These are phyloP conservation scores for Rosa rugosa DNA, from an alignment of 306 rosid genomes.

Conservation along the genomic window DNA sequence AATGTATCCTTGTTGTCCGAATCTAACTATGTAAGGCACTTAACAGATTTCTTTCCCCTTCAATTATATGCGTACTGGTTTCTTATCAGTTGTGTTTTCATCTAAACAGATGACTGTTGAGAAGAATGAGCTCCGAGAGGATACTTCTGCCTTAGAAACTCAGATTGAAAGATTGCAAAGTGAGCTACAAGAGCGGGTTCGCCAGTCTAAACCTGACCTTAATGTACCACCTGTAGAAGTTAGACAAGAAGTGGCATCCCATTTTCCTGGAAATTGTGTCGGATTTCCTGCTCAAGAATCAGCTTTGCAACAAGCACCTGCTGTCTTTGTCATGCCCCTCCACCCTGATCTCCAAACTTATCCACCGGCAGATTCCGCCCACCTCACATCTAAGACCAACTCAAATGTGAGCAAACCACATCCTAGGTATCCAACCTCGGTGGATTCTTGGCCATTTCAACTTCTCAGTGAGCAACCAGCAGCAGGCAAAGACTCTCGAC, in stretches of 20 bases:
- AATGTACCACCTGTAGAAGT: constrained; percentile 52
- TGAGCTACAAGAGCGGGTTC: constrained; percentile 57
- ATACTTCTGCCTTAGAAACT: constrained; percentile 58
- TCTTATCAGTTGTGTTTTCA: constrained; percentile 9
- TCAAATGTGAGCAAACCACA: constrained; percentile 78
- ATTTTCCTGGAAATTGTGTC: constrained; percentile 42
- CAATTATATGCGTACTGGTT: not conserved
- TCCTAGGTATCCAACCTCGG: constrained; percentile 88
- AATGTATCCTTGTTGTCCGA: constrained; percentile 60
- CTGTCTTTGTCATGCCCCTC: constrained; percentile 66
- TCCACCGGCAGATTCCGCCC: constrained; percentile 32
- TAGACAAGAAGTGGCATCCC: constrained; percentile 35
- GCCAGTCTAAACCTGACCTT: constrained; percentile 70
- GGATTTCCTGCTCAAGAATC: constrained; percentile 48
- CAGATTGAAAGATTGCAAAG: constrained; percentile 64
- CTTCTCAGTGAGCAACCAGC: constrained; percentile 62
- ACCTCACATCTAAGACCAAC: constrained; percentile 35
- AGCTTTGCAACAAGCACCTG: constrained; percentile 50
- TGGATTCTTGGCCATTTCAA: constrained; percentile 79
- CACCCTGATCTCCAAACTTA: constrained; percentile 47
- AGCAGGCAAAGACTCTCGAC: constrained; percentile 23
- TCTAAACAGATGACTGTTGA: constrained; percentile 63
- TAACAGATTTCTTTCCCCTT: not conserved
- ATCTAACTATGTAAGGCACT: constrained; percentile 64
- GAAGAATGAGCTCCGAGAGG: constrained; percentile 80